Percentiles rank a stretch among this genome's conserved stretches.
Conservation (phyloP, 441 rosid species). For the Jatropha multifida region DNA sequence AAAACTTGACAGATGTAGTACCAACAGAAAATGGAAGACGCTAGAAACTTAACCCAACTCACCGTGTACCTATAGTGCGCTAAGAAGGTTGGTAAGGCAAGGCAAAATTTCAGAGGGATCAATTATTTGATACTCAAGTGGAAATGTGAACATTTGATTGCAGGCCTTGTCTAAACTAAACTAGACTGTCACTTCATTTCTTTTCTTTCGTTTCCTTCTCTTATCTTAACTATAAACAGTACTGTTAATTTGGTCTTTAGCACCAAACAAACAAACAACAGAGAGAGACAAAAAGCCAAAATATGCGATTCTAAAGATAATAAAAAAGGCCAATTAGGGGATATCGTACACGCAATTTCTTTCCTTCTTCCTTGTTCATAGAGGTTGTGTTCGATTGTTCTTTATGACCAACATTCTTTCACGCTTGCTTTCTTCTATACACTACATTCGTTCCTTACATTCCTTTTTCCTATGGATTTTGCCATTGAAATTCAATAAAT, state of each 20-base stretch:
- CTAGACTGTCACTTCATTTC: background rate
- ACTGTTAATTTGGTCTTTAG: background rate
- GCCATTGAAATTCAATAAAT: background rate
- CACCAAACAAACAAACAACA: background rate
- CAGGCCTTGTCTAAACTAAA: background rate
- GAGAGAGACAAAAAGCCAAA: background rate
- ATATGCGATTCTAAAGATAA: background rate
- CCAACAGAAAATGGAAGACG: too few species aligned
- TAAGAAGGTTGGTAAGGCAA: background rate
- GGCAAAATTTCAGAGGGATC: background rate
- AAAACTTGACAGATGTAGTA: too few species aligned
- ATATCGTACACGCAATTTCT: constrained; percentile 12
- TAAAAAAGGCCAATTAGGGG: background rate
- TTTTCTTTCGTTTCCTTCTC: background rate
- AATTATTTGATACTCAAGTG: background rate
- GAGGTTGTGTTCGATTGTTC: too few species aligned
- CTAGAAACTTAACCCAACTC: too few species aligned
- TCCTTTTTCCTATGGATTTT: background rate
- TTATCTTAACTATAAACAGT: background rate
- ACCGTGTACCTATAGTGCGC: background rate
- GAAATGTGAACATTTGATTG: background rate
- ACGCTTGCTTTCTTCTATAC: too few species aligned
- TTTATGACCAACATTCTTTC: too few species aligned
- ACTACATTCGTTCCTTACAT: too few species aligned
- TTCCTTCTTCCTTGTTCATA: background rate